A percentile compares a stretch with the other conserved stretches of the same genome.
These are phyloP conservation scores for Panaeolus papilionaceus DNA, from an alignment of 768 basidiomycete genomes.

Conservation along the genomic window DNA sequence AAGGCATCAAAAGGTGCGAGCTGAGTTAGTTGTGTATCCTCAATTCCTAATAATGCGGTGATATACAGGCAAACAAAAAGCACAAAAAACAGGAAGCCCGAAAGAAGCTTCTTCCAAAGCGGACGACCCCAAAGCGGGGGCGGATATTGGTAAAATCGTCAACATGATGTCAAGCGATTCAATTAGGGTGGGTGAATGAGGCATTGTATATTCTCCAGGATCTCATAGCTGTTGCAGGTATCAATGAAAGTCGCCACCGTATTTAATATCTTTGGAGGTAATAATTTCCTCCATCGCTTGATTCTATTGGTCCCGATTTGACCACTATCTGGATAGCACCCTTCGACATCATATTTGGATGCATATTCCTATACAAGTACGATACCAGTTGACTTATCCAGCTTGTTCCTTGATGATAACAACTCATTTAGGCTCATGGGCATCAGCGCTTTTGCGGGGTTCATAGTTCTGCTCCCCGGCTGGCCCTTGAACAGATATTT, in stretches of 20 bases:
- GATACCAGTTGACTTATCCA: constrained; percentile 18
- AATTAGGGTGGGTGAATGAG: constrained; percentile 47
- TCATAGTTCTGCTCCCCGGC: constrained; percentile 66
- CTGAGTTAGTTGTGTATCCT: no score
- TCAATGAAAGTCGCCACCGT: constrained; percentile 32
- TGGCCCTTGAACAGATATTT: constrained; percentile 78
- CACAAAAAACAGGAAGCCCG: constrained; percentile 35
- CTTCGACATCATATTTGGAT: constrained; percentile 78
- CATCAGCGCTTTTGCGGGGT: constrained; percentile 76
- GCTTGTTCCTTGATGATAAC: no score
- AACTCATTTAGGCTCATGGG: constrained; percentile 57
- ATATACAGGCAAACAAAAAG: background rate
- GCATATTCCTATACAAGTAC: constrained; percentile 78
- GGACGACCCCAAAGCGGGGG: constrained; percentile 73
- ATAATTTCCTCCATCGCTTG: no score
- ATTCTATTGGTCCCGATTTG: constrained; percentile 20
- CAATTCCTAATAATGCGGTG: background rate
- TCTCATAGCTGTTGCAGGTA: no score
- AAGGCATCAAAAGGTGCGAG: constrained; percentile 31
- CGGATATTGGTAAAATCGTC: constrained; percentile 89
- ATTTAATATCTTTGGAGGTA: constrained; percentile 71
- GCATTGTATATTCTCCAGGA: no score
- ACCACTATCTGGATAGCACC: constrained; percentile 53
- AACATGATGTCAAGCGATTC: constrained; percentile 88
- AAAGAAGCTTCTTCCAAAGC: constrained; percentile 39